Percentiles rank a stretch among this genome's conserved stretches.
phyloP scores from a whole-genome alignment of 2,329 filamentous ascomycete species.

The Pestalotiopsis sp. region DNA sequence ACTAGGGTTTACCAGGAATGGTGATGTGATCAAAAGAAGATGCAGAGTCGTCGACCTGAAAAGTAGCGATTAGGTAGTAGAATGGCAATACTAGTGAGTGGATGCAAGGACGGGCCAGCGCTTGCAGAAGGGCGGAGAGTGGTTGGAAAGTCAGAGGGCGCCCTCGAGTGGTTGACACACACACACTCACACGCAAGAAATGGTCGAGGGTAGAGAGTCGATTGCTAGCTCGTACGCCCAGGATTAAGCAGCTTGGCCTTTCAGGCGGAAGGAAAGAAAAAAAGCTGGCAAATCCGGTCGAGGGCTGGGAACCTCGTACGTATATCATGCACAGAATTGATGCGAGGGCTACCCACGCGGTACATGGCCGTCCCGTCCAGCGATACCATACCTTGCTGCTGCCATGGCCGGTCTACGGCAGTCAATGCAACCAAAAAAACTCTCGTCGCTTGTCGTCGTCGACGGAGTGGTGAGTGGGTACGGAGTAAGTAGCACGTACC shows the following conservation, averaged over 20 bases:
- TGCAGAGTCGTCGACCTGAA: background rate
- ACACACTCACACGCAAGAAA: too few relatives aligned
- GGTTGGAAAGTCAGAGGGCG: conserved; percentile 14
- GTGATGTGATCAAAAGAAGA: background rate
- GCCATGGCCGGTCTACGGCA: conserved; percentile 1
- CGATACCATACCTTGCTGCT: conserved; percentile 3
- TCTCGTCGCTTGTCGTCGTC: conserved; percentile 15
- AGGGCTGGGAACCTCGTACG: conserved; percentile 22
- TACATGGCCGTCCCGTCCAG: background rate
- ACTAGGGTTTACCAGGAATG: conserved; percentile 11
- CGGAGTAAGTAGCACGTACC: conserved; percentile 22
- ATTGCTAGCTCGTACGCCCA: conserved; percentile 17
- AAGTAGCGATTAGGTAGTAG: background rate
- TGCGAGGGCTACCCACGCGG: background rate
- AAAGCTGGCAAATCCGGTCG: conserved; percentile 25
- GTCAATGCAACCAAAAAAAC: background rate
- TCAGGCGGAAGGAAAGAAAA: conserved; percentile 19
- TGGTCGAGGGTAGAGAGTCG: conserved; percentile 8
- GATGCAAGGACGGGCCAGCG: conserved; percentile 27
- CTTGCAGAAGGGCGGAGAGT: conserved; percentile 26
- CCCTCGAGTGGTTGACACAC: conserved; percentile 6
- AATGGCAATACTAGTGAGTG: conserved; percentile 22
- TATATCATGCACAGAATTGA: conserved; percentile 21
- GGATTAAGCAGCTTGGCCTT: conserved; percentile 12
- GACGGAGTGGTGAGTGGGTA: conserved; percentile 20